These are phyloP conservation scores for Diaporthe vaccinii DNA, from an alignment of 2,329 filamentous ascomycete species.

Conservation along the genomic window DNA sequence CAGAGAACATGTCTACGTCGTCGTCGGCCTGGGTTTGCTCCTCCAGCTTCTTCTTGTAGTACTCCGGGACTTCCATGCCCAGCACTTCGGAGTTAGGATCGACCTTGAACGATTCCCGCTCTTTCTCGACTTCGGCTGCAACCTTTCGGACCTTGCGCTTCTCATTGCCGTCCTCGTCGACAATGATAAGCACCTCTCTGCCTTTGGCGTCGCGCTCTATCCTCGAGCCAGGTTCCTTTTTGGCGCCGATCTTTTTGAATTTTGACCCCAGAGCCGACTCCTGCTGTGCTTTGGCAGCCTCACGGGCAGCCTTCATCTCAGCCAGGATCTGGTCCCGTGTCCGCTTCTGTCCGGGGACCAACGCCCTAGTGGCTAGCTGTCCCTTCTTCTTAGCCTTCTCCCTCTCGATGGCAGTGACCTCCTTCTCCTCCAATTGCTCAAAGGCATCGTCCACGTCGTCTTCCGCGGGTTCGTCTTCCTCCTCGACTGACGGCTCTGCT, in stretches of 20 bases:
- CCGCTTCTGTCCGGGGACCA: constrained; percentile 71
- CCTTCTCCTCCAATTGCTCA: constrained; percentile 67
- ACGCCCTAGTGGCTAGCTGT: constrained; percentile 66
- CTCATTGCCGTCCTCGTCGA: constrained; percentile 76
- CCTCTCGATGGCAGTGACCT: constrained; percentile 67
- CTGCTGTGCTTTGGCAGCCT: constrained; percentile 68
- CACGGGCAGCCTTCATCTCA: constrained; percentile 73
- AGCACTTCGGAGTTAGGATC: constrained; percentile 69
- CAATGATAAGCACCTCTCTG: constrained; percentile 73
- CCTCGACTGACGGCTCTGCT: constrained; percentile 54
- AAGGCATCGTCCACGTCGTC: constrained; percentile 76
- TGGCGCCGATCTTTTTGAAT: constrained; percentile 75
- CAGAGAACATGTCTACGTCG: constrained; percentile 76
- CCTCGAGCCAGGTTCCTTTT: constrained; percentile 65
- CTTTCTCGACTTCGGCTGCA: constrained; percentile 56
- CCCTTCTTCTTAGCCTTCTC: constrained; percentile 72
- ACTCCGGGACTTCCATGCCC: constrained; percentile 76
- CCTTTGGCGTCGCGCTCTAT: constrained; percentile 74
- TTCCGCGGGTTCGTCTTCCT: constrained; percentile 69
- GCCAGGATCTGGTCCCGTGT: constrained; percentile 77
- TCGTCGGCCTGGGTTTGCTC: constrained; percentile 64
- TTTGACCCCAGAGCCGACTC: constrained; percentile 68
- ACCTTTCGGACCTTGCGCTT: constrained; percentile 74
- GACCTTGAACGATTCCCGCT: constrained; percentile 58
- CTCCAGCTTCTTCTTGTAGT: constrained; percentile 64